A percentile compares a stretch with the other conserved stretches of the same genome.
These are phyloP conservation scores for Cudoniella acicularis DNA, from an alignment of 495 filamentous ascomycete genomes.

Conservation along the genomic window DNA sequence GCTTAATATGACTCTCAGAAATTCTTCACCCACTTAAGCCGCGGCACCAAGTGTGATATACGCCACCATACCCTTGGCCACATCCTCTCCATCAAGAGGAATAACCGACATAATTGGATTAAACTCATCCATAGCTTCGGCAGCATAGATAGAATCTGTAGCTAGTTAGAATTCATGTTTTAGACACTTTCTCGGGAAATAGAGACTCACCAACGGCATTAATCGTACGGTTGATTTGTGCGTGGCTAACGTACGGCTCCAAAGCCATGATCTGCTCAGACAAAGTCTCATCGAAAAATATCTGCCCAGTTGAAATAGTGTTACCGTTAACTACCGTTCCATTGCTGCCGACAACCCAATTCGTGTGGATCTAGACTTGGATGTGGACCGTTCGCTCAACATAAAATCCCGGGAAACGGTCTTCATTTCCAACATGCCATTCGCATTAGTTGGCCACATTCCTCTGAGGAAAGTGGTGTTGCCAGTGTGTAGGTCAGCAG, in stretches of 20 bases:
- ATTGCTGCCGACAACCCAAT: constrained; percentile 13
- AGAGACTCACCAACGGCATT: not conserved
- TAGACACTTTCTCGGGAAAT: not conserved
- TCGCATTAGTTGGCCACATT: constrained; percentile 14
- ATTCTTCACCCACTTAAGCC: too few relatives aligned
- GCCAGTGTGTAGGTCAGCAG: constrained; percentile 11
- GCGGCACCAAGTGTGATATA: not conserved
- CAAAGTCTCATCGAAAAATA: constrained; percentile 17
- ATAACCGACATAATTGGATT: not conserved
- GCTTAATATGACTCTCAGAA: too few relatives aligned
- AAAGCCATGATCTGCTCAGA: constrained; percentile 15
- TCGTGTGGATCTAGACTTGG: constrained; percentile 13
- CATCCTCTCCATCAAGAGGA: not conserved
- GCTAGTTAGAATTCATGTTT: not conserved
- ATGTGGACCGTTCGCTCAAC: constrained; percentile 17
- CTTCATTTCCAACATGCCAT: constrained; percentile 10
- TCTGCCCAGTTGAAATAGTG: constrained; percentile 14
- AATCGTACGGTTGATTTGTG: constrained; percentile 15
- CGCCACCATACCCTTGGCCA: not conserved
- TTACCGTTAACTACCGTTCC: constrained; percentile 10
- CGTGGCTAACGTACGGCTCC: constrained; percentile 16
- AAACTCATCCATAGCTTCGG: not conserved
- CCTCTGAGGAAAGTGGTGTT: constrained; percentile 16
- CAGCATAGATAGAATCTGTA: not conserved
- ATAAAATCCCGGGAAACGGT: constrained; percentile 17